Base-by-base conservation (phyloP, 2,329 filamentous ascomycete species). In the Ophiostoma tasmaniense region DNA sequence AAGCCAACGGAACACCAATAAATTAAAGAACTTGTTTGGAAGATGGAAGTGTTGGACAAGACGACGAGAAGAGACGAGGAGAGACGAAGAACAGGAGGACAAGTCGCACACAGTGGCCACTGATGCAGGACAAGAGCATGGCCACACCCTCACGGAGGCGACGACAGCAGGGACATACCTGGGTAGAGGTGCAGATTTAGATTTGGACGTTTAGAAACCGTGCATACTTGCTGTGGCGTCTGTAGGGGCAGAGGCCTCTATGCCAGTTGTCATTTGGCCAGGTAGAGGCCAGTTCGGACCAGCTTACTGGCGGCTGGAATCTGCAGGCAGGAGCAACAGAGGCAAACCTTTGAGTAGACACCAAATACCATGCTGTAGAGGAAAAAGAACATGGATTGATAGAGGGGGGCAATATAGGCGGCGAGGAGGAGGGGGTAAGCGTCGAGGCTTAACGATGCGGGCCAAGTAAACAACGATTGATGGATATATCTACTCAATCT, bases 81-180 rank as follows among this genome's bases (percentile, higher is more conserved):
- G 55, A 61, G 25, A 61, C 22, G 13, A 59, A 14, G 22, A 33
- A 13, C 13, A 66, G 25, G 61, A 39, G 64, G 64, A n/a, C 22
- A 25, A 69, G 25, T 61, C 30, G 14, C 52, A 45, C 62, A n/a
- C 50, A 30, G 55, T 50, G 45, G 45, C 52, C 61, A 52, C 67
- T 45, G 50, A 61, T 50, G 55, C 55, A 61, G 52, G 22, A 30
- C 52, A 28, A 59, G 52, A 30, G 52, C 52, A 59, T 30, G 52
- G 52, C 52, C 25, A 30, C 52, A 14, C 52, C 52, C 13, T 59
- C 52, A 59, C 25, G 52, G 52, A 37, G 61, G 61, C 30, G n/a
- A 39, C 7, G 37, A 66, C 62, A 64, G 17, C 30, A 35, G 37
- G 37, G 30, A 22, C 61, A 64, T 22, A 17, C 14, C 25, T 61